phyloP scores from a whole-genome alignment of 176 grass and related monocot genomes.

The Sorghum bicolor region DNA sequence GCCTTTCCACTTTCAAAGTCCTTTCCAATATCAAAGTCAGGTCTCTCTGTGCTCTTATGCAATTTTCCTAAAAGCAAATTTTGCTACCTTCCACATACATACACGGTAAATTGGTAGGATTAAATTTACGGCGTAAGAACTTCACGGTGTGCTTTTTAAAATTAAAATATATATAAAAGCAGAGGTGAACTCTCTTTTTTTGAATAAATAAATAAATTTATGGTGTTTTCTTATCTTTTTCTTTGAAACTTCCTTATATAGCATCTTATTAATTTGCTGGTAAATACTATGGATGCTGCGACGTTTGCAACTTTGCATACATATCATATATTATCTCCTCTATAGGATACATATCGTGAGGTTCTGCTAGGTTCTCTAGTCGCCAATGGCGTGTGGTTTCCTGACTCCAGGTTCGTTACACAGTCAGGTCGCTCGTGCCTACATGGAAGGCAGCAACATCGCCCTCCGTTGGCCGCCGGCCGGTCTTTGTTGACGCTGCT shows the following conservation, averaged over 20 bases:
- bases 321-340: background rate
- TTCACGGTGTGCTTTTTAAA: no score
- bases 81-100: background rate
- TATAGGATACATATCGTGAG: background rate
- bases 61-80: no score
- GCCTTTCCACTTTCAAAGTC: no score
- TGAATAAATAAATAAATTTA: no score
- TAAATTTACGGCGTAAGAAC: no score
- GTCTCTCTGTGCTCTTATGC: background rate
- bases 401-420: background rate
- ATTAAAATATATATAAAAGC: no score
- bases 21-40: background rate
- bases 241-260: no score
- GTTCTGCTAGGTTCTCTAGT: background rate
- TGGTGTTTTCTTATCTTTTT: background rate
- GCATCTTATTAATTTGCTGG: background rate
- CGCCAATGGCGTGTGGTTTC: background rate
- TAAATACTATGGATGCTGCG: background rate
- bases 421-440: background rate
- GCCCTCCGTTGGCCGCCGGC: background rate
- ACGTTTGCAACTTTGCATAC: background rate
- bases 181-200: no score
- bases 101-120: no score
- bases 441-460: background rate
- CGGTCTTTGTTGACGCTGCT: slow-evolving; percentile 6